Percentiles rank a stretch among this genome's conserved stretches.
phyloP scores from a whole-genome alignment of 1,139 yeast species.

The Kodamaea sp. region DNA sequence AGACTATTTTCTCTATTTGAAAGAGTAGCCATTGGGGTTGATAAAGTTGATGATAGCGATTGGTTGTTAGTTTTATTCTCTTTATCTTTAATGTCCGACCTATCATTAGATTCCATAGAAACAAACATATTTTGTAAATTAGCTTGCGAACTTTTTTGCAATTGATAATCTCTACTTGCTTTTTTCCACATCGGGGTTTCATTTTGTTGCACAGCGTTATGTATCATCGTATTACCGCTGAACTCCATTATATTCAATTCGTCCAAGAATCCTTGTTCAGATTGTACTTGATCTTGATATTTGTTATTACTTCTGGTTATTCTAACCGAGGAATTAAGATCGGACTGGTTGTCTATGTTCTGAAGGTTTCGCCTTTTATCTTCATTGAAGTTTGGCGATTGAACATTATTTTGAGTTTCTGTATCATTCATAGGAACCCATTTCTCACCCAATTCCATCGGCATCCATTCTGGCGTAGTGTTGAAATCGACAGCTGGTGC shows the following conservation, averaged over 20 bases:
- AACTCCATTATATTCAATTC: slow-evolving; percentile 18
- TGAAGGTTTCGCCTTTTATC: not conserved
- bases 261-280: slow-evolving; percentile 7
- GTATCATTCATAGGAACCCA: slow-evolving; percentile 22
- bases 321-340: slow-evolving; percentile 31
- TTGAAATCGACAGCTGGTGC: slow-evolving; percentile 13
- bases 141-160: slow-evolving; percentile 25
- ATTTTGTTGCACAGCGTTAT: slow-evolving; percentile 19
- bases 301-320: slow-evolving; percentile 18
- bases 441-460: slow-evolving; percentile 34
- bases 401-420: slow-evolving; percentile 4
- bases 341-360: slow-evolving; percentile 9
- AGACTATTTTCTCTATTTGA: slow-evolving; percentile 10
- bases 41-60: slow-evolving; percentile 34
- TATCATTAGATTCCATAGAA: slow-evolving; percentile 15
- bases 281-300: slow-evolving; percentile 3
- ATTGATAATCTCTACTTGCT: slow-evolving; percentile 28
- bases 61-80: slow-evolving; percentile 14
- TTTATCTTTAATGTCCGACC: slow-evolving; percentile 8
- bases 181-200: slow-evolving; percentile 41
- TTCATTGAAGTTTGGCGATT: slow-evolving; percentile 1
- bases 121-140: slow-evolving; percentile 34
- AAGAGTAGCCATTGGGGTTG: slow-evolving; percentile 31
- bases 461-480: slow-evolving; percentile 47
- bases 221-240: slow-evolving; percentile 35